A percentile compares a stretch with the other conserved stretches of the same genome.
Evolutionary conservation across 805 yeast genomes (phyloP).

Genomic region (Clavispora fructus): DNA sequence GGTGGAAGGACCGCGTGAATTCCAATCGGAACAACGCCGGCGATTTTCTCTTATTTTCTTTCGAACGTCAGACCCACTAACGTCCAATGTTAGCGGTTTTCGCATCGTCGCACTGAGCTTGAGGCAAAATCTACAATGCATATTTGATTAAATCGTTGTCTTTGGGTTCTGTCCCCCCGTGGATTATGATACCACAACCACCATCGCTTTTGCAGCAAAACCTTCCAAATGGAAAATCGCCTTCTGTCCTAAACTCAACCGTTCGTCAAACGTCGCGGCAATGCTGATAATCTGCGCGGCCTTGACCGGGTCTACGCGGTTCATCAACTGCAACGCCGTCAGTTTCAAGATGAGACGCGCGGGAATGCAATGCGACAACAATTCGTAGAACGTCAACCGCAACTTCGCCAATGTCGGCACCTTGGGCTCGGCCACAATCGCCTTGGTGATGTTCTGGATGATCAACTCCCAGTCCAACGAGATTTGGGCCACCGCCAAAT

Average conservation of each 20-base stretch:
- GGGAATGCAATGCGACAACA: slow-evolving; percentile 91
- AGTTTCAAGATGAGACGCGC: slow-evolving; percentile 72
- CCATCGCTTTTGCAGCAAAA: slow-evolving; percentile 84
- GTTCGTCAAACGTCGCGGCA: slow-evolving; percentile 73
- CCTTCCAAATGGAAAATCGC: slow-evolving; percentile 95
- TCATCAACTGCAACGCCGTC: slow-evolving; percentile 41
- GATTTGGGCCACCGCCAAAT: slow-evolving; percentile 37
- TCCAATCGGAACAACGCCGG: too few relatives aligned
- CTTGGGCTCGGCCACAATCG: slow-evolving; percentile 55
- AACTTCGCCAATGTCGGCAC: slow-evolving; percentile 58
- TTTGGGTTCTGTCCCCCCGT: background rate
- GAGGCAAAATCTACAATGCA: too few relatives aligned
- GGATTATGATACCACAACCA: slow-evolving; percentile 21
- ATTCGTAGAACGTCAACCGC: slow-evolving; percentile 71
- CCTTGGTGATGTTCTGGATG: slow-evolving; percentile 56
- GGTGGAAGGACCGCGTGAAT: too few relatives aligned
- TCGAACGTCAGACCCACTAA: too few relatives aligned
- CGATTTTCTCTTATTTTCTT: too few relatives aligned
- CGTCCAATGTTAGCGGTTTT: too few relatives aligned
- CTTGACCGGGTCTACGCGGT: slow-evolving; percentile 20
- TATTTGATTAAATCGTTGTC: too few relatives aligned
- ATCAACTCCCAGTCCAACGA: slow-evolving; percentile 90
- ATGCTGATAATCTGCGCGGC: slow-evolving; percentile 49
- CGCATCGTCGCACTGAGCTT: too few relatives aligned
- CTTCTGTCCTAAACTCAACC: slow-evolving; percentile 80